Evolutionary conservation across 345 rosid genomes (phyloP), one percentile per base, ranked within the genome.

Genomic region (Sonneratia alba): DNA sequence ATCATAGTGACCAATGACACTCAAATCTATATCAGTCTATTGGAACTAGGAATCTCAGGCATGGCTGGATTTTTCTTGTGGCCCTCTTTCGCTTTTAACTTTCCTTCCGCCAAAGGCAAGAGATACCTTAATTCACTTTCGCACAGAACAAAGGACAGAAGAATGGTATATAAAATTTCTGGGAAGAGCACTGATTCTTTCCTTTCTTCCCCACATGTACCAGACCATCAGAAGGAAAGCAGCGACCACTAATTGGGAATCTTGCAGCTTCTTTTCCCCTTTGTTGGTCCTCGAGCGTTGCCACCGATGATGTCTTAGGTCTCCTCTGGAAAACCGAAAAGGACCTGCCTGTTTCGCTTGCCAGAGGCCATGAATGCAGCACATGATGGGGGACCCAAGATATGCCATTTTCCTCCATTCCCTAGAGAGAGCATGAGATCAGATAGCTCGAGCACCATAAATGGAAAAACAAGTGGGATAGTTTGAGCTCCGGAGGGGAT

Each of bases 41-140:
- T 27, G 32, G 32, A 27, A 27, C 32, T 42, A 4, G 2, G 45
- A 5, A 42, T 42, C 45, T 42, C 45, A 42, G 10, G 45, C 6
- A 42, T 4, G 45, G 6, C 45, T 42, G 3, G 51, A 47, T 8
- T 47, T 47, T 47, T 47, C 13, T 10, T 7, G 51, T 47, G 51
- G 51, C 14, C 51, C 51, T 47, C 51, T 47, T 47, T 47, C 15
- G 15, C 51, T 47, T 27, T 47, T 9, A 57, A 6, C 12, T 57
- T 57, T 32, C 34, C n/a, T 57, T 21, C 63, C 34, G n/a, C 34
- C 34, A 57, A 57, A 57, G 34, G 34, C 63, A 57, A 57, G 63
- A 57, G 63, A 57, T 57, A 57, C 63, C 63, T 57, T 57, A 57
- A 57, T 57, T 57, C 63, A 57, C 63, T 24, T 57, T 57, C 15